Evolutionary conservation across 345 rosid genomes (phyloP), one percentile per base, ranked within the genome.

Genomic region (Mercurialis annua): DNA sequence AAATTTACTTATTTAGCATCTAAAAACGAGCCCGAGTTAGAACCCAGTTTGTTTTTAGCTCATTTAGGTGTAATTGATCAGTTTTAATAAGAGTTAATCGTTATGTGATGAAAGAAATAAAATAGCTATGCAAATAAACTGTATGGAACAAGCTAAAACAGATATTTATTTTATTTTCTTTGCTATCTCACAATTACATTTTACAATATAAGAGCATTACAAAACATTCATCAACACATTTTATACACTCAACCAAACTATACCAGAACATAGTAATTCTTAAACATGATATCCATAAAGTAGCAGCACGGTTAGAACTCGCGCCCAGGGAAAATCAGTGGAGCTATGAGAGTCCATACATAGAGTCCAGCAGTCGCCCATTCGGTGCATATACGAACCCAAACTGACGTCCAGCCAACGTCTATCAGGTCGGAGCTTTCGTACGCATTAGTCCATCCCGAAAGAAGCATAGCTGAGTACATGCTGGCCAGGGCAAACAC

Each of bases 401-500:
- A 91, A 6, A 94, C 98, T 8, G 98, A 91, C 33, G 96, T 91
- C 99, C 99, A 94, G 42, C 97, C 98, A 47, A 94, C 96, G 14
- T 94, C 96, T 15, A 91, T 78, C 51, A 91, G 86, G 70, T 87
- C 83, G 2, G 88, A 79, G 77, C 85, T 86, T 65, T 91, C 95
- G 1, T 93, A 77, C 7, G 92, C 73, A 78, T 77, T 87, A 18
- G 95, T 86, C 99, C 99, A 94, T 67, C 90, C 96, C 0, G 98
- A 89, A 60, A 94, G 92, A 73, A 94, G 98, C 99, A 94, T 94
- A 29, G 92, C 96, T 0, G 99, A 80, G 74, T 94, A 94, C 98
- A 94, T 94, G 84, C 98, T 94, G 7, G 97, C 98, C 38, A 94
- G 81, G 16, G 97, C 95, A 65, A 94, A 94, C 62, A 94, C 89